These are phyloP conservation scores for Craspedostauros australis DNA, from an alignment of 108 stramenopile species.

Conservation along the genomic window DNA sequence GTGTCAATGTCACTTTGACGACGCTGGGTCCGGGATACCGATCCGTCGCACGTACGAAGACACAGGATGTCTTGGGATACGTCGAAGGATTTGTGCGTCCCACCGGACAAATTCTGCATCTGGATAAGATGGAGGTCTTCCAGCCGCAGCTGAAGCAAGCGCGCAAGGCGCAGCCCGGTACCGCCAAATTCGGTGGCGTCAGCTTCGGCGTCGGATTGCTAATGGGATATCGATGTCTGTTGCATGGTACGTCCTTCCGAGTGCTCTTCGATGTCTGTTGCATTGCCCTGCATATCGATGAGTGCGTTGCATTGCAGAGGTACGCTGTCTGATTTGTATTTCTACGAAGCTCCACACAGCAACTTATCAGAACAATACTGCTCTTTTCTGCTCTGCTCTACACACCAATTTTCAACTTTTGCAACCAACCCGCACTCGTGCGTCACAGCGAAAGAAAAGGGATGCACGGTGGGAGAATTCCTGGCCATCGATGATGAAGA, in stretches of 20 bases:
- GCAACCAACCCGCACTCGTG: not conserved
- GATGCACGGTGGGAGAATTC: constrained; percentile 54
- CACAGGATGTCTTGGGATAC: constrained; percentile 59
- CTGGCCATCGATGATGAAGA: constrained; percentile 82
- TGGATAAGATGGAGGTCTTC: constrained; percentile 84
- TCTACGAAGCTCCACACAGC: no score
- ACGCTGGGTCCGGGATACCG: constrained; percentile 75
- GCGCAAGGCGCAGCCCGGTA: constrained; percentile 19
- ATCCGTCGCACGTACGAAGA: constrained; percentile 52
- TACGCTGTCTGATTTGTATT: no score
- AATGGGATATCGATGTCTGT: constrained; percentile 55
- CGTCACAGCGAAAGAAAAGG: constrained; percentile 26
- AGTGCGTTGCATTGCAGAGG: no score
- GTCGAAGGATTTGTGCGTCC: constrained; percentile 77
- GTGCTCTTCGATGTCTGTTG: no score
- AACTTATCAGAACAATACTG: no score
- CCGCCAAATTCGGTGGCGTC: constrained; percentile 36
- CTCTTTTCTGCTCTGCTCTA: no score
- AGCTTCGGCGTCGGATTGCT: constrained; percentile 60
- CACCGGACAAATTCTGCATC: constrained; percentile 52
- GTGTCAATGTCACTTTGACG: constrained; percentile 47
- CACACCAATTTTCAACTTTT: no score
- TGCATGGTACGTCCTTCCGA: constrained; percentile 36
- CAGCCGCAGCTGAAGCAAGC: constrained; percentile 36
- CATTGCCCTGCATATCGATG: not conserved